Conservation (phyloP, 2,329 filamentous ascomycete species). For the Ampelomyces quisqualis region DNA sequence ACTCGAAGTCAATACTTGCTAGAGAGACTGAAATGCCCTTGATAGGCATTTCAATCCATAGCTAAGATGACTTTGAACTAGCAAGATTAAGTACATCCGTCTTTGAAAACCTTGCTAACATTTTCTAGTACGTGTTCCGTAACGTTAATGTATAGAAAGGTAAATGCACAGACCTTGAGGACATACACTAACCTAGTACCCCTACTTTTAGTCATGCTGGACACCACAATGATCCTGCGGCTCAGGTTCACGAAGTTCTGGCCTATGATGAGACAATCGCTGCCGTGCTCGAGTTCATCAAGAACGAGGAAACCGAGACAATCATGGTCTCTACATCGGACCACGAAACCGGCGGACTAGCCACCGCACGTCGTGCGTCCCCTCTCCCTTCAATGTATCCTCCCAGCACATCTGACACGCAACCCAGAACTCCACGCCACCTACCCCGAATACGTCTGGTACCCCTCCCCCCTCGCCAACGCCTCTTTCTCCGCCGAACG, state of each 20-base stretch:
- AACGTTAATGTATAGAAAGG: too few relatives aligned
- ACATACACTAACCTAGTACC: too few relatives aligned
- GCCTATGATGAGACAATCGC: conserved; percentile 88
- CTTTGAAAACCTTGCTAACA: too few relatives aligned
- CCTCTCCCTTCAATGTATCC: neutral
- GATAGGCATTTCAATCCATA: too few relatives aligned
- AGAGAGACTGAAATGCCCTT: too few relatives aligned
- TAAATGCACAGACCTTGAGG: too few relatives aligned
- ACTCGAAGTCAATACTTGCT: too few relatives aligned
- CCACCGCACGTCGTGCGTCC: conserved; percentile 70
- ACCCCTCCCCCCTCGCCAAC: conserved; percentile 77
- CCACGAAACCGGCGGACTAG: conserved; percentile 91
- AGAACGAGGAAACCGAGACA: conserved; percentile 69
- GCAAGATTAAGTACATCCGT: too few relatives aligned
- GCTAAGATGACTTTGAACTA: too few relatives aligned
- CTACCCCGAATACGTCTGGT: conserved; percentile 76
- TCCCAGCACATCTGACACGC: too few relatives aligned
- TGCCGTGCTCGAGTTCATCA: conserved; percentile 80
- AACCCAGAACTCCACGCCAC: conserved; percentile 56
- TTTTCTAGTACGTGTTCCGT: too few relatives aligned
- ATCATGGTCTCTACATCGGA: conserved; percentile 89
- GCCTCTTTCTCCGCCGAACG: conserved; percentile 73
- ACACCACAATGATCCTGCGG: conserved; percentile 58
- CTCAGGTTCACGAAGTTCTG: conserved; percentile 77
- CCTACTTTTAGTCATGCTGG: too few relatives aligned